Conservation (phyloP, 345 rosid species). For the Eutrema yunnanense region DNA sequence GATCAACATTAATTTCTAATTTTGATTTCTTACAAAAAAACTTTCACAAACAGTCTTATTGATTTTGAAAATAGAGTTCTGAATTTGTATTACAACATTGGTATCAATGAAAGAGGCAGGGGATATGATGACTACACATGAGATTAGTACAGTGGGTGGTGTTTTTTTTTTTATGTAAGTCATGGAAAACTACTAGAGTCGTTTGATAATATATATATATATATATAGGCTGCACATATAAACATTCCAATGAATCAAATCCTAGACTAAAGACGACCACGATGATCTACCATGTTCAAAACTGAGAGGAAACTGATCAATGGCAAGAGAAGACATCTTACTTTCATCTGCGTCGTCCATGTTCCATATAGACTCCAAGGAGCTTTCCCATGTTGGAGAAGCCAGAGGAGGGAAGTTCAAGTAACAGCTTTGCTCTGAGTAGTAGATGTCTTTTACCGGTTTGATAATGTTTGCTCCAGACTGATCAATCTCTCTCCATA, state of each 20-base stretch:
- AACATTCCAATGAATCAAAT: slow-evolving; percentile 54
- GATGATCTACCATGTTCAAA: slow-evolving; percentile 39
- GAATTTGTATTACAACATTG: slow-evolving; percentile 17
- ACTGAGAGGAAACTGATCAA: slow-evolving; percentile 33
- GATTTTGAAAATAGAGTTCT: not conserved
- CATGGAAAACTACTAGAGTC: slow-evolving; percentile 1
- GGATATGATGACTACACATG: slow-evolving; percentile 17
- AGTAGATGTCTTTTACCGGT: slow-evolving; percentile 35
- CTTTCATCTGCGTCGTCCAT: slow-evolving; percentile 66
- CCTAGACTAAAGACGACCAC: slow-evolving; percentile 40
- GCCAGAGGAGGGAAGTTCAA: slow-evolving; percentile 46
- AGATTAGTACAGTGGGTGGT: slow-evolving; percentile 11
- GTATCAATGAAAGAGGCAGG: not conserved
- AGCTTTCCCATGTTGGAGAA: slow-evolving; percentile 59
- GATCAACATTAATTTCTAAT: not conserved
- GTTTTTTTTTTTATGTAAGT: not conserved
- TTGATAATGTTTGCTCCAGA: slow-evolving; percentile 24
- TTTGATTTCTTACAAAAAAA: not conserved
- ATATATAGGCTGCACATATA: slow-evolving; percentile 28
- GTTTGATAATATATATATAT: slow-evolving; percentile 6
- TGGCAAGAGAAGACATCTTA: slow-evolving; percentile 48
- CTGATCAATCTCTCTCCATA: slow-evolving; percentile 38
- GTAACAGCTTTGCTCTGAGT: slow-evolving; percentile 42
- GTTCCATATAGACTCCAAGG: slow-evolving; percentile 58
- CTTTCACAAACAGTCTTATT: not conserved